Conservation (phyloP, 2,329 filamentous ascomycete genomes). For the Rachicladosporium sp. region DNA sequence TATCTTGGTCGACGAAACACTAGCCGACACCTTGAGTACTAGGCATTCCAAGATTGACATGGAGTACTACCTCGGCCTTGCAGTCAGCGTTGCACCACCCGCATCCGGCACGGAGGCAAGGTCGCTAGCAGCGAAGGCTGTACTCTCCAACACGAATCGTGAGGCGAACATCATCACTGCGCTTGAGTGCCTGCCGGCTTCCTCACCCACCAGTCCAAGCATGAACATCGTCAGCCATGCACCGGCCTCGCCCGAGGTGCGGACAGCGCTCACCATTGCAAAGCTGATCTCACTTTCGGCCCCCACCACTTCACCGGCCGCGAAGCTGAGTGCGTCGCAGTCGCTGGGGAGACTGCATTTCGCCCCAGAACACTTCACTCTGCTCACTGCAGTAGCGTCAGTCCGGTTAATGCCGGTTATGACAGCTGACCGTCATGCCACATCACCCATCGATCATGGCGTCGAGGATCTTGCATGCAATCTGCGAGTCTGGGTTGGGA, state of each 20-base stretch:
- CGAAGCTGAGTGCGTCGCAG: constrained; percentile 26
- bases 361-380: constrained; percentile 27
- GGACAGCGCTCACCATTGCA: constrained; percentile 45
- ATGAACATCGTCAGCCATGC: constrained; percentile 41
- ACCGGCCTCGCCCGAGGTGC: constrained; percentile 45
- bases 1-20: constrained; percentile 54
- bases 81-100: constrained; percentile 61
- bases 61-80: constrained; percentile 47
- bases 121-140: constrained; percentile 46
- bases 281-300: constrained; percentile 41
- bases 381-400: constrained; percentile 35
- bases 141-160: constrained; percentile 42
- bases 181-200: constrained; percentile 38
- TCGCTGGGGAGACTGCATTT: constrained; percentile 30
- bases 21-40: constrained; percentile 45
- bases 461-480: constrained; percentile 32
- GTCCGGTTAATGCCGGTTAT: constrained; percentile 30
- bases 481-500: constrained; percentile 36
- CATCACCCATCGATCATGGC: constrained; percentile 24
- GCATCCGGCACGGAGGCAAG: constrained; percentile 58
- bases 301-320: constrained; percentile 13
- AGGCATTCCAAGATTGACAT: constrained; percentile 32
- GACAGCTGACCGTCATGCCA: constrained; percentile 21
- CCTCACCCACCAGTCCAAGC: constrained; percentile 20
- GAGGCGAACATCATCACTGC: constrained; percentile 40